Percentiles rank a stretch among this genome's conserved stretches.
Evolutionary conservation across 345 rosid genomes (phyloP).

Genomic region (Boechera retrofracta): DNA sequence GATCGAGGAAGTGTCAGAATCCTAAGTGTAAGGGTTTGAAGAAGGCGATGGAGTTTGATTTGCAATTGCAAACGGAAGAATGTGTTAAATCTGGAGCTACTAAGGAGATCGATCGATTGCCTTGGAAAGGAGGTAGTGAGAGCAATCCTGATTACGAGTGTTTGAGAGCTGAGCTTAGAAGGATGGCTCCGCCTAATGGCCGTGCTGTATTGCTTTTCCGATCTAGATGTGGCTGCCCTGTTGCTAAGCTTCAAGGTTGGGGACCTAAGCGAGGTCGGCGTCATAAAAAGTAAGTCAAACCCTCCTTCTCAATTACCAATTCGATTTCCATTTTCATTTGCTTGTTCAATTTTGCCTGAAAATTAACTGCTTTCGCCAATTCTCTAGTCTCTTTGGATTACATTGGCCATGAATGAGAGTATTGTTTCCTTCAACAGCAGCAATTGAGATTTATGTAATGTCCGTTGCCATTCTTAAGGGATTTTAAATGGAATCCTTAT

Average conservation of each 20-base stretch:
- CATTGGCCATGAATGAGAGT: not conserved
- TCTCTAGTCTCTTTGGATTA: not conserved
- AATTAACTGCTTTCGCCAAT: slow-evolving; percentile 1
- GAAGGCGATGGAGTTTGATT: slow-evolving; percentile 94
- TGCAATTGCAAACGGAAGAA: slow-evolving; percentile 87
- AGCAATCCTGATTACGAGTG: slow-evolving; percentile 89
- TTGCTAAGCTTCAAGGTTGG: slow-evolving; percentile 92
- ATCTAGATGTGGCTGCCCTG: slow-evolving; percentile 82
- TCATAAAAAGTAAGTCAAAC: slow-evolving; percentile 81
- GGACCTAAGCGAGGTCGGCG: slow-evolving; percentile 79
- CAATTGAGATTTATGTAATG: not conserved
- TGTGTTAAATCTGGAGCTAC: slow-evolving; percentile 55
- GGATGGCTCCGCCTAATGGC: slow-evolving; percentile 96
- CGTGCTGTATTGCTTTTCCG: slow-evolving; percentile 88
- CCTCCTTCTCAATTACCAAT: not conserved
- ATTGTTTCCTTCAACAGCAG: not conserved
- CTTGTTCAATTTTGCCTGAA: not conserved
- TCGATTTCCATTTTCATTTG: not conserved
- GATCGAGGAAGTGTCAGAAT: slow-evolving; percentile 77
- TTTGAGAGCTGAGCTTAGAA: slow-evolving; percentile 80
- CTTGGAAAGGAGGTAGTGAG: slow-evolving; percentile 92
- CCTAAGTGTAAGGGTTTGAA: slow-evolving; percentile 84
- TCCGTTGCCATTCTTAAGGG: not conserved
- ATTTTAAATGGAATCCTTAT: not conserved
- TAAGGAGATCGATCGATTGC: slow-evolving; percentile 73